A percentile compares a stretch with the other conserved stretches of the same genome.
These are phyloP conservation scores for Acrodontium crateriforme DNA, from an alignment of 2,329 filamentous ascomycete species.

Conservation along the genomic window DNA sequence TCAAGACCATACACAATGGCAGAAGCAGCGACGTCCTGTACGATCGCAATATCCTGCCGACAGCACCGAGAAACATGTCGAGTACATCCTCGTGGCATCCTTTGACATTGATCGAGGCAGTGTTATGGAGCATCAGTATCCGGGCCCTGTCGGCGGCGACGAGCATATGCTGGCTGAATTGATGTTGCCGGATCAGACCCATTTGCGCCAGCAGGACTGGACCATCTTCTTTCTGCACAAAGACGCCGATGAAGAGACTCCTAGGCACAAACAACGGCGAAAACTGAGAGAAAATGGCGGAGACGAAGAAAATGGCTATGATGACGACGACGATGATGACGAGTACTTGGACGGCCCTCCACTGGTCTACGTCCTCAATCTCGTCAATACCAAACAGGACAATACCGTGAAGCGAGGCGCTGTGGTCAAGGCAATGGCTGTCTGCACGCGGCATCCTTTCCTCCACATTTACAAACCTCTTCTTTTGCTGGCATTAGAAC, in stretches of 20 bases:
- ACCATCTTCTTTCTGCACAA: slow-evolving; percentile 99
- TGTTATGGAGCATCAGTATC: slow-evolving; percentile 97
- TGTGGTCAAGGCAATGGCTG: slow-evolving; percentile 95
- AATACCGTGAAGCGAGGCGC: slow-evolving; percentile 83
- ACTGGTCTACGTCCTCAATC: slow-evolving; percentile 88
- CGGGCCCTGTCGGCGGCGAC: slow-evolving; percentile 85
- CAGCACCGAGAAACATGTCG: slow-evolving; percentile 71
- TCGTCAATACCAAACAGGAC: slow-evolving; percentile 97
- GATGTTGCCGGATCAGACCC: slow-evolving; percentile 95
- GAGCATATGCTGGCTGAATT: slow-evolving; percentile 97
- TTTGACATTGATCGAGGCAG: slow-evolving; percentile 95
- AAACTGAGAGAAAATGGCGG: slow-evolving; percentile 7
- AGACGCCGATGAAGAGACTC: slow-evolving; percentile 41
- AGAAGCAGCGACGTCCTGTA: slow-evolving; percentile 4
- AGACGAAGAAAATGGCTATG: slow-evolving; percentile 30
- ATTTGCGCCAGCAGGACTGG: slow-evolving; percentile 92
- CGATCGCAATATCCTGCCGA: slow-evolving; percentile 36
- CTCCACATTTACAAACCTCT: slow-evolving; percentile 98
- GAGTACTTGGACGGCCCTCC: slow-evolving; percentile 65
- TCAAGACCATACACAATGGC: slow-evolving; percentile 3
- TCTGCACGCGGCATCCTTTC: slow-evolving; percentile 94
- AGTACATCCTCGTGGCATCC: slow-evolving; percentile 93
- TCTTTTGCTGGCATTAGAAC: slow-evolving; percentile 77
- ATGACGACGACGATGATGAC: slow-evolving; percentile 37
- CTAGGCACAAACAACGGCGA: slow-evolving; percentile 30